Evolutionary conservation across 345 rosid species (phyloP), one percentile per base, ranked within the genome.

Genomic region (Anastatica hierochuntica): DNA sequence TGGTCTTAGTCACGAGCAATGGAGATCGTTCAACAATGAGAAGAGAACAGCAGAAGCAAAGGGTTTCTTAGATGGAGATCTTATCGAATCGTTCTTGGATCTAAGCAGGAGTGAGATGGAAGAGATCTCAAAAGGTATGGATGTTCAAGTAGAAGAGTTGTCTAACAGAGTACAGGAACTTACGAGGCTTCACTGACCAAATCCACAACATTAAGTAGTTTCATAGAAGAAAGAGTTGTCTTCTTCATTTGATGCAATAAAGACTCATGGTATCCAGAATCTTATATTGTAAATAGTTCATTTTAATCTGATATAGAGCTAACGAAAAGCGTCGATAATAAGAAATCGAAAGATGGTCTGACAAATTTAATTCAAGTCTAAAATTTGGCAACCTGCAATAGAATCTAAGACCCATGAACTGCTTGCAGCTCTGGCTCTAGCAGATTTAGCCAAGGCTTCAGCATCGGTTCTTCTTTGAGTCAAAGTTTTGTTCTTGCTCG

Each of bases 21-120:
- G 99, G 95, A 77, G 97, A 41, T 92, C 94, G 11, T 92, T 88
- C 76, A 81, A 81, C 72, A 88, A 82, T 12, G 95, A 92, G 68
- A 92, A 92, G 74, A 83, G 76, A 80, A 88, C 90, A 0, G 81
- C 60, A 2, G 97, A 92, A 38, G 97, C 99, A 5, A 75, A 68
- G 41, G 85, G 83, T 56, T 92, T 92, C 75, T 67, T 92, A 58
- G 97, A 92, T 17, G 98, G 98, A 10, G 97, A 92, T 49, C 68
- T 92, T 4, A 88, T 92, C 0, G 94, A 92, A 54, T 85, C 95
- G 1, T 92, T 92, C 71, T 80, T 92, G 3, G 99, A 92, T 70
- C 87, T 88, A 34, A 83, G 75, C 57, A 80, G 94, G 0, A 70
- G 56, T 40, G 68, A 77, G 61, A 88, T 92, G 99, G 97, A 88